Evolutionary conservation across 2,329 filamentous ascomycete genomes (phyloP).

Genomic region (Didymella arachidicola): DNA sequence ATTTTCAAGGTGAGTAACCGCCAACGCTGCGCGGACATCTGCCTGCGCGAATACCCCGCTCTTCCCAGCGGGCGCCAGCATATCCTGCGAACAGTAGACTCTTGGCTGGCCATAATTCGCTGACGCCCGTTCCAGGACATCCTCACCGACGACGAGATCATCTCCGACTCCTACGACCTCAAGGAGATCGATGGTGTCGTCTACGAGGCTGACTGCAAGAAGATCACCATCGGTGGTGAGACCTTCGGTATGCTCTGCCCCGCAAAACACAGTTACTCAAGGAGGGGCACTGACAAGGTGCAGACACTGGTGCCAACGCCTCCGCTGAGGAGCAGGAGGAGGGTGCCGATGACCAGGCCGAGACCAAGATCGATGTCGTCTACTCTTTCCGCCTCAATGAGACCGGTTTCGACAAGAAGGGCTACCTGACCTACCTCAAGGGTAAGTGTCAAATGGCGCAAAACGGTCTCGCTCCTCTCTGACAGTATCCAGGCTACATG

Average conservation of each 20-base stretch:
- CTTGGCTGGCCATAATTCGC: slow-evolving; percentile 15
- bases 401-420: slow-evolving; percentile 86
- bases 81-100: slow-evolving; percentile 16
- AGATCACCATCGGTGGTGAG: slow-evolving; percentile 81
- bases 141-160: slow-evolving; percentile 89
- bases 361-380: slow-evolving; percentile 91
- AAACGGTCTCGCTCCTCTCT: background rate
- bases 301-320: slow-evolving; percentile 93
- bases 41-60: slow-evolving; percentile 40
- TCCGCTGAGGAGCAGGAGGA: slow-evolving; percentile 90
- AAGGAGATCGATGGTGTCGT: slow-evolving; percentile 80
- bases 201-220: slow-evolving; percentile 91
- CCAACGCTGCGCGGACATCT: slow-evolving; percentile 20
- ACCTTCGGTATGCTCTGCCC: slow-evolving; percentile 65
- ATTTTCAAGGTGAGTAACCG: slow-evolving; percentile 62
- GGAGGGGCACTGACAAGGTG: slow-evolving; percentile 12
- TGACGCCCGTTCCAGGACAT: slow-evolving; percentile 71
- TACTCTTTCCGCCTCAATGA: slow-evolving; percentile 87
- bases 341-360: slow-evolving; percentile 70
- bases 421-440: slow-evolving; percentile 85
- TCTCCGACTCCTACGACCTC: slow-evolving; percentile 92
- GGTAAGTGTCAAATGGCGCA: slow-evolving; percentile 58
- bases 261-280: slow-evolving; percentile 1
- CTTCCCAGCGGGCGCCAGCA: slow-evolving; percentile 28
- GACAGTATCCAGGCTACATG: slow-evolving; percentile 74